Evolutionary conservation across 2,329 filamentous ascomycete species (phyloP).

Genomic region (Aureobasidium sp.): DNA sequence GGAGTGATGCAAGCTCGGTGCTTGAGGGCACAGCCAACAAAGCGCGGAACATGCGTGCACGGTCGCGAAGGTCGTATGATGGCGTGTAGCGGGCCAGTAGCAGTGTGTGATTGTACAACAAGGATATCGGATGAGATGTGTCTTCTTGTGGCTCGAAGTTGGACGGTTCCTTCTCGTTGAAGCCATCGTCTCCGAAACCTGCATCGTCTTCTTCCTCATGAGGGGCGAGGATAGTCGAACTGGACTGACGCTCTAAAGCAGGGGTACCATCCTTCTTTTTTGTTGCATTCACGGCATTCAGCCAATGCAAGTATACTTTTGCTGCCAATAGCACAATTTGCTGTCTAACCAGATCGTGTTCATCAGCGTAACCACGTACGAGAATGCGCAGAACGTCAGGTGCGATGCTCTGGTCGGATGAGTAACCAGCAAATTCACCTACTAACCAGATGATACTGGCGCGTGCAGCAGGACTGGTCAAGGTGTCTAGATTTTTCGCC

Average conservation of each 20-base stretch:
- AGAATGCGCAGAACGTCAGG: slow-evolving; percentile 86
- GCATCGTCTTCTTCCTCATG: slow-evolving; percentile 20
- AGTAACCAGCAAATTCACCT: slow-evolving; percentile 79
- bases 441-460: slow-evolving; percentile 97
- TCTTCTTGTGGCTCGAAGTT: slow-evolving; percentile 22
- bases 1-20: slow-evolving; percentile 78
- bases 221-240: slow-evolving; percentile 24
- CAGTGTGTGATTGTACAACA: slow-evolving; percentile 78
- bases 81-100: slow-evolving; percentile 86
- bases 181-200: slow-evolving; percentile 22
- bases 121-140: slow-evolving; percentile 61
- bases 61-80: slow-evolving; percentile 90
- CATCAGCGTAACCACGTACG: slow-evolving; percentile 73
- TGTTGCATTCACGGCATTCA: slow-evolving; percentile 54
- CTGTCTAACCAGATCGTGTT: slow-evolving; percentile 78
- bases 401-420: slow-evolving; percentile 81
- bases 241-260: slow-evolving; percentile 17
- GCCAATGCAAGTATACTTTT: slow-evolving; percentile 90
- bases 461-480: slow-evolving; percentile 77
- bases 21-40: slow-evolving; percentile 68
- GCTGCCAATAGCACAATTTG: slow-evolving; percentile 89
- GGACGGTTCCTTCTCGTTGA: slow-evolving; percentile 19
- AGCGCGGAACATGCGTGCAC: slow-evolving; percentile 78
- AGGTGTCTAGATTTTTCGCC: slow-evolving; percentile 84
- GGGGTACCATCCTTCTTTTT: slow-evolving; percentile 23